Evolutionary conservation across 192 early-diverging fungal species (phyloP).

Genomic region (Gryganskiella cystojenkinii): DNA sequence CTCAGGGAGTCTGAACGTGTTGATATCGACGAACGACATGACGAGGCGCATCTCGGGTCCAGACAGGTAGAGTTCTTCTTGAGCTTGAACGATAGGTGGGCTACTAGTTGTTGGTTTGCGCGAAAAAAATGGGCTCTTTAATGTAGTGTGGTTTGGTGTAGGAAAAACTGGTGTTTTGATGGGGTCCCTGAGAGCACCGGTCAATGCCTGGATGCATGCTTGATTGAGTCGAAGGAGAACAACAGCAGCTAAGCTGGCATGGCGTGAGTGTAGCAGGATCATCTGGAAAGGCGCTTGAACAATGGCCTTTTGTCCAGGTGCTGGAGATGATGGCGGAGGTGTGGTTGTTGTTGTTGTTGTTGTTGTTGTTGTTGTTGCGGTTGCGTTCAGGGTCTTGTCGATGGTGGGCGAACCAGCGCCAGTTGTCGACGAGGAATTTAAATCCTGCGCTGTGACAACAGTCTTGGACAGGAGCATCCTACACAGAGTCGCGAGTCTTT

Average conservation of each 20-base stretch:
- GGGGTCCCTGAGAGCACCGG: constrained; percentile 8
- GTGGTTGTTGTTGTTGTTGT: not conserved
- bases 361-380: not conserved
- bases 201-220: constrained; percentile 7
- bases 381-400: not conserved
- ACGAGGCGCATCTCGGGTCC: constrained; percentile 49
- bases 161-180: not conserved
- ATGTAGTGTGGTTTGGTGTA: not conserved
- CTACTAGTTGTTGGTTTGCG: constrained; percentile 5
- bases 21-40: constrained; percentile 44
- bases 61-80: constrained; percentile 42
- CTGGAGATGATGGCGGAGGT: not conserved
- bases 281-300: constrained; percentile 46
- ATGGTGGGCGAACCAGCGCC: not conserved
- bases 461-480: constrained; percentile 41
- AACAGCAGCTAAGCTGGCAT: constrained; percentile 12
- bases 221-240: constrained; percentile 11
- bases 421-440: not conserved
- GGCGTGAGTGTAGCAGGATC: constrained; percentile 35
- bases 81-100: not conserved
- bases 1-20: constrained; percentile 39
- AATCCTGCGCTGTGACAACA: constrained; percentile 4
- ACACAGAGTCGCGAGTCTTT: constrained; percentile 28
- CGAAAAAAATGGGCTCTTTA: not conserved
- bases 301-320: constrained; percentile 11